Base-by-base conservation (phyloP, 2,329 filamentous ascomycete species). In the Penicillium sp. region DNA sequence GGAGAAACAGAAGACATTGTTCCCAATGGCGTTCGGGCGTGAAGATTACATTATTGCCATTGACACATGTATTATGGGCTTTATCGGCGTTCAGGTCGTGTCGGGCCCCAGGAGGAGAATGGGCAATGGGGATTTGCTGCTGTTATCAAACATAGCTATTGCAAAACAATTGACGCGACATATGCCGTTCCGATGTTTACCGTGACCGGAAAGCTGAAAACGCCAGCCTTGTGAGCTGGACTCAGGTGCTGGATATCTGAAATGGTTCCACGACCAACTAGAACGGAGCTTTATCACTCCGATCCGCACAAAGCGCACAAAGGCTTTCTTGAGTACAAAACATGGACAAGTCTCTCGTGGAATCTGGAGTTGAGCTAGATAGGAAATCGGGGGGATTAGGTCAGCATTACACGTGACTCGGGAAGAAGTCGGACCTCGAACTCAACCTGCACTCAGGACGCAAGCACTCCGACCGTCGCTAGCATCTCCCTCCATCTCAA, bases 401-500 rank as follows among this genome's bases (percentile, higher is more conserved):
- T 52, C 49, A 48, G 53, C 51, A 47, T 21, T 15, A 8, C 59
- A 62, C 60, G 60, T 62, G 60, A 61, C 47, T 53, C 60, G 53
- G 61, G 61, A 64, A 64, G 58, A 60, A 63, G 58, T 63, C 61
- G 61, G 61, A 56, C 58, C 55, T 58, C 49, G 48, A 58, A 57
- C 58, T 63, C 57, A 61, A 61, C 56, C 58, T 62, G 54, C 56
- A 58, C 48, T 57, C 56, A 61, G 52, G 57, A 58, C 50, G 52
- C 58, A 55, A 57, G 56, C 56, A 52, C 59, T 59, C 62, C 57
- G 52, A 57, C 57, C 60, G 61, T 64, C 61, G 61, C 52, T 59
- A 58, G 60, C 60, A 63, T 60, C 63, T 61, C 53, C 51, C 57
- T 56, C 59, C 59, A 61, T 60, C 59, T 51, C 58, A 59, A 57